Evolutionary conservation across 352 stramenopile genomes (phyloP).

Genomic region (Pythium brachiatum): DNA sequence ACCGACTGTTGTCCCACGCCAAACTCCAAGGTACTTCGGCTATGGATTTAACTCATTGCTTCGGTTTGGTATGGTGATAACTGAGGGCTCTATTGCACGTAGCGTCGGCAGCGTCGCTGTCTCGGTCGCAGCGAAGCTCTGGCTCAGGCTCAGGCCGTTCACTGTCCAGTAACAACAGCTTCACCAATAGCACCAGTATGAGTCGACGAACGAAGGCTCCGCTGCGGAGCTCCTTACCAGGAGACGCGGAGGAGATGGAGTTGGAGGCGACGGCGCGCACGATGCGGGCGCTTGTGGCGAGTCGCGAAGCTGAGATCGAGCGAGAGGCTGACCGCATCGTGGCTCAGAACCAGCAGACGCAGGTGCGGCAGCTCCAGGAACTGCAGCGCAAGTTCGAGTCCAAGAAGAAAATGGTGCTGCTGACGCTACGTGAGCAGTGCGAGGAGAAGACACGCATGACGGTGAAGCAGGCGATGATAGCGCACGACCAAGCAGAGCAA

Average conservation of each 20-base stretch:
- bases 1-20: slow-evolving; percentile 42
- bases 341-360: slow-evolving; percentile 35
- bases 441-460: slow-evolving; percentile 50
- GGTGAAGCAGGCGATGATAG: slow-evolving; percentile 23
- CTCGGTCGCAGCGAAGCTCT: slow-evolving; percentile 6
- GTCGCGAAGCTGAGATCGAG: slow-evolving; percentile 42
- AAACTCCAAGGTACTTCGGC: slow-evolving; percentile 16
- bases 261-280: slow-evolving; percentile 32
- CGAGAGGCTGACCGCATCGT: slow-evolving; percentile 26
- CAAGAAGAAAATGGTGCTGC: slow-evolving; percentile 52
- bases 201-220: no score
- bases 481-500: slow-evolving; percentile 41
- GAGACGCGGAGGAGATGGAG: slow-evolving; percentile 25
- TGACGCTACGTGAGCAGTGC: slow-evolving; percentile 44
- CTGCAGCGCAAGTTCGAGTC: slow-evolving; percentile 64
- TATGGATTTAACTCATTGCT: neutral
- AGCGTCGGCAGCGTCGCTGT: slow-evolving; percentile 19
- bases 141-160: no score
- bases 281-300: slow-evolving; percentile 34
- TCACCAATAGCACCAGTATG: no score
- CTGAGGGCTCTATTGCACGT: neutral
- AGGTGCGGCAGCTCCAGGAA: slow-evolving; percentile 41
- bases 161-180: no score
- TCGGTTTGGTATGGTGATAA: neutral
- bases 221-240: no score